These are phyloP conservation scores for Penicillium cataractarum DNA, from an alignment of 495 filamentous ascomycete genomes.

Conservation along the genomic window DNA sequence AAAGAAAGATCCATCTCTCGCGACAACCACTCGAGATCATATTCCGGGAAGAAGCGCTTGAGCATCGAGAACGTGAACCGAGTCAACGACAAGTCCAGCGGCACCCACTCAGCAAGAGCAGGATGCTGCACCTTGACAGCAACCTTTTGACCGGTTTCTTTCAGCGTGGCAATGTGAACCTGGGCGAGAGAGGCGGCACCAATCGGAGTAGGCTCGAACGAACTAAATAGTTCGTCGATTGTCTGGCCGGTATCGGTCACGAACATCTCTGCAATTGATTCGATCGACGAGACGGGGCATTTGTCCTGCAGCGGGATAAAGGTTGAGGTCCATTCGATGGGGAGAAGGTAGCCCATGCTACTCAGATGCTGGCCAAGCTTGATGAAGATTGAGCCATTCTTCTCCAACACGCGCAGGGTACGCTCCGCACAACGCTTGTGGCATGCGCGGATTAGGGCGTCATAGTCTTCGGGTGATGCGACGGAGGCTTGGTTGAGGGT, in stretches of 20 bases:
- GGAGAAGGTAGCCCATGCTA: slow-evolving; percentile 95
- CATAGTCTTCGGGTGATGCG: slow-evolving; percentile 58
- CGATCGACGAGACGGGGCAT: slow-evolving; percentile 90
- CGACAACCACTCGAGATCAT: slow-evolving; percentile 94
- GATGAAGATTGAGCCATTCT: slow-evolving; percentile 97
- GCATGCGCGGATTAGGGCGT: slow-evolving; percentile 73
- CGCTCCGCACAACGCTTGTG: slow-evolving; percentile 92
- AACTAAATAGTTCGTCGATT: slow-evolving; percentile 81
- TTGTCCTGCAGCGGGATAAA: slow-evolving; percentile 96
- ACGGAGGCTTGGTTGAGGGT: slow-evolving; percentile 70
- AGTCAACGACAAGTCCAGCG: slow-evolving; percentile 84
- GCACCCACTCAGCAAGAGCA: slow-evolving; percentile 85
- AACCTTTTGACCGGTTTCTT: slow-evolving; percentile 83
- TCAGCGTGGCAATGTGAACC: slow-evolving; percentile 88
- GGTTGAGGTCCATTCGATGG: slow-evolving; percentile 91
- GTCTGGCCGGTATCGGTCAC: slow-evolving; percentile 75
- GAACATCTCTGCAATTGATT: slow-evolving; percentile 87
- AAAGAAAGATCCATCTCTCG: slow-evolving; percentile 90
- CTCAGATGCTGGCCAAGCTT: slow-evolving; percentile 96
- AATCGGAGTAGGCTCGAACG: slow-evolving; percentile 78
- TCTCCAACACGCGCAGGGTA: slow-evolving; percentile 84
- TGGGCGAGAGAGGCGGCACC: slow-evolving; percentile 95
- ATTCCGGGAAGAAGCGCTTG: slow-evolving; percentile 94
- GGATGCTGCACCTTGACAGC: slow-evolving; percentile 99
- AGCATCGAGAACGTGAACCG: slow-evolving; percentile 86